Conservation (phyloP, 2,329 filamentous ascomycete species). For the Cladobotryum mycophilum region DNA sequence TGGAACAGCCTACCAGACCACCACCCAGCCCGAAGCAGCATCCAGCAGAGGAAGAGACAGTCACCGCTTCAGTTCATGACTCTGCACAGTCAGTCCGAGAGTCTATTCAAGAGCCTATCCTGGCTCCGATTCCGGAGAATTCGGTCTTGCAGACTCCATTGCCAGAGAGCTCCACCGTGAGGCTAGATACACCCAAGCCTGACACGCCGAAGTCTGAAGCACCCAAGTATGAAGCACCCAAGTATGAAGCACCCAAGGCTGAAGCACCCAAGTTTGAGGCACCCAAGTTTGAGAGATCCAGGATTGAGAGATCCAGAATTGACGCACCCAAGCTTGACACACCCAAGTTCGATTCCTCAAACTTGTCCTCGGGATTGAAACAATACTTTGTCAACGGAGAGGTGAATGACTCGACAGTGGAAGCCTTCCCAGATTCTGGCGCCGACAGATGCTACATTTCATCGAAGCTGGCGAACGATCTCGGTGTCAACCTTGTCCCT, state of each 20-base stretch:
- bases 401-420: background rate
- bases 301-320: no score
- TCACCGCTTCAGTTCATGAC: no score
- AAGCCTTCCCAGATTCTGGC: background rate
- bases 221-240: background rate
- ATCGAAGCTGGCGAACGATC: background rate
- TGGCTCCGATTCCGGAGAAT: background rate
- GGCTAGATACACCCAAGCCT: background rate
- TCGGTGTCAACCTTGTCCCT: background rate
- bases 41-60: no score
- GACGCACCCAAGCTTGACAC: background rate
- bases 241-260: background rate
- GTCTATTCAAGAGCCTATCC: background rate
- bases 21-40: no score
- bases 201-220: no score
- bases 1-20: no score
- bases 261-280: background rate
- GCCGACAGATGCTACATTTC: slow-evolving; percentile 1
- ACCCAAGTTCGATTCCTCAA: background rate
- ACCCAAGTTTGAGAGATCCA: no score
- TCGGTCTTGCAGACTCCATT: background rate
- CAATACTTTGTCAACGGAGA: background rate
- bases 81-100: no score
- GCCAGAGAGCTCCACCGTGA: background rate
- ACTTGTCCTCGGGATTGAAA: background rate